phyloP scores from a whole-genome alignment of 129 eudicot species.

The Flaveria bidentis region DNA sequence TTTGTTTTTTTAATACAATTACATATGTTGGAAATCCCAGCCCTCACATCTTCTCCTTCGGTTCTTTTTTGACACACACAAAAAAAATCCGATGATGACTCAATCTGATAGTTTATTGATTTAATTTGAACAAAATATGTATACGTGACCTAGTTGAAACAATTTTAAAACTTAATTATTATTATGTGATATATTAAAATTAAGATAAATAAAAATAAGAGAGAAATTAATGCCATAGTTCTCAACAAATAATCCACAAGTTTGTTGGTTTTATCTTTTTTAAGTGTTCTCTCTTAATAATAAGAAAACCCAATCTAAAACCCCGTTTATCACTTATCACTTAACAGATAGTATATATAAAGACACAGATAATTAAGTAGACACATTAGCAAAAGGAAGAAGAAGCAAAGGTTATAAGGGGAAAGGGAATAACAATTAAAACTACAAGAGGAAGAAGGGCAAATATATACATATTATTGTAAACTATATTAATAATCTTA shows the following conservation, averaged over 20 bases:
- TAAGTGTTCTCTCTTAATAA: neutral
- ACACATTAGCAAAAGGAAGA: slow-evolving; percentile 21
- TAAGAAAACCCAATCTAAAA: neutral
- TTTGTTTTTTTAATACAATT: too few species aligned
- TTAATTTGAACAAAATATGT: too few species aligned
- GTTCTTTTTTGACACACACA: too few species aligned
- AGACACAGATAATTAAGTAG: neutral
- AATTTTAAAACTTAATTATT: too few species aligned
- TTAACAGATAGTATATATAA: neutral
- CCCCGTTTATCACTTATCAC: too few species aligned
- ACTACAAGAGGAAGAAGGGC: slow-evolving; percentile 10
- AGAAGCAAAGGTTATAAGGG: slow-evolving; percentile 24
- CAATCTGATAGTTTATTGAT: too few species aligned
- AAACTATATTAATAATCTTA: neutral
- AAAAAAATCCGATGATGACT: too few species aligned
- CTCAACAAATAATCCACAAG: neutral
- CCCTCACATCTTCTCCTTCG: too few species aligned
- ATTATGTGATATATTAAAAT: neutral
- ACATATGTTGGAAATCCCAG: too few species aligned
- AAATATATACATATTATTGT: neutral
- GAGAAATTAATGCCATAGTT: neutral
- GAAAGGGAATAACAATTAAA: slow-evolving; percentile 20
- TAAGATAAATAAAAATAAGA: neutral
- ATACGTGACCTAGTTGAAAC: too few species aligned
- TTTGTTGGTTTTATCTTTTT: neutral